Evolutionary conservation across 2,329 filamentous ascomycete species (phyloP).

Genomic region (Cladophialophora exuberans): DNA sequence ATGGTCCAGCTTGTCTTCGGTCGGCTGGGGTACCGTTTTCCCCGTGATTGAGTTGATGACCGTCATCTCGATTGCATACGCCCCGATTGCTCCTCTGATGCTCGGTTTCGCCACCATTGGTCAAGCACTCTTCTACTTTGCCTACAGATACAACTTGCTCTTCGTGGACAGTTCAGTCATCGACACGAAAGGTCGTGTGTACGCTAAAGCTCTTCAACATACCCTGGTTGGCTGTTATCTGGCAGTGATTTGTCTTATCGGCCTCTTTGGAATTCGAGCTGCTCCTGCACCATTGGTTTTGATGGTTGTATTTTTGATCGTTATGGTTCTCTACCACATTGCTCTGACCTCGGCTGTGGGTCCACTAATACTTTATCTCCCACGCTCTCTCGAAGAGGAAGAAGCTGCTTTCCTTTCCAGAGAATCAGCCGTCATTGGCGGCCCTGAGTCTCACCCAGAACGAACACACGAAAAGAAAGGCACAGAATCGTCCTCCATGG

Average conservation of each 20-base stretch:
- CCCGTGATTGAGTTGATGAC: constrained; percentile 62
- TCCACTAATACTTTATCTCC: constrained; percentile 77
- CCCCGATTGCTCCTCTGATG: constrained; percentile 82
- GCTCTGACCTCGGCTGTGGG: constrained; percentile 71
- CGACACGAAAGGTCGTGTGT: constrained; percentile 86
- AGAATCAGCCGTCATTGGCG: constrained; percentile 9
- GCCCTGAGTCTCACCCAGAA: background rate
- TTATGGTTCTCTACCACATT: constrained; percentile 76
- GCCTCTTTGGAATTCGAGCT: constrained; percentile 73
- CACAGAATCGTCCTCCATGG: constrained; percentile 24
- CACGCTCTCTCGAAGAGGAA: constrained; percentile 68
- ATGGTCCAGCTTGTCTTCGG: constrained; percentile 72
- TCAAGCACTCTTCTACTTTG: constrained; percentile 79
- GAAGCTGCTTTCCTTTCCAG: constrained; percentile 51
- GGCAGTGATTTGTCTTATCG: constrained; percentile 79
- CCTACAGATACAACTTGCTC: constrained; percentile 87
- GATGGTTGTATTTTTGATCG: constrained; percentile 75
- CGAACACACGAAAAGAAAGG: constrained; percentile 31
- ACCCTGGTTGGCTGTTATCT: constrained; percentile 84
- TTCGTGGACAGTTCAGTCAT: constrained; percentile 81
- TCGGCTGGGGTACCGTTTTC: constrained; percentile 83
- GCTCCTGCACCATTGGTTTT: constrained; percentile 69
- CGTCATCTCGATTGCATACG: constrained; percentile 74
- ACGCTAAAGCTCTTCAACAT: constrained; percentile 85
- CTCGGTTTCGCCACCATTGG: constrained; percentile 80